Conservation (phyloP, 179 eudicot species). For the Silene vulgaris region DNA sequence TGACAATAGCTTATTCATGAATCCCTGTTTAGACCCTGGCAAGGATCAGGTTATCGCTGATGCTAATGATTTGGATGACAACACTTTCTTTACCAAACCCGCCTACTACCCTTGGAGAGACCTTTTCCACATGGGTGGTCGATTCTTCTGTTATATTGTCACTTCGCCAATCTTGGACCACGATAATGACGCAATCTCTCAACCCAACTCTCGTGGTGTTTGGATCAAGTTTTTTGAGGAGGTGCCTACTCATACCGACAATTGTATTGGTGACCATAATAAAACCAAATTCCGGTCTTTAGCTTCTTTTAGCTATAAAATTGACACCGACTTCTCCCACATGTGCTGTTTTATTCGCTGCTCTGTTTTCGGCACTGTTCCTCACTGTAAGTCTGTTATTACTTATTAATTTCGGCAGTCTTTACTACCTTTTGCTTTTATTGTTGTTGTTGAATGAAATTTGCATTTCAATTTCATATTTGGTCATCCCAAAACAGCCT, state of each 20-base stretch:
- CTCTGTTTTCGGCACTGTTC: slow-evolving; percentile 12
- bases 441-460: no score
- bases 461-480: no score
- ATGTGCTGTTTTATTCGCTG: not conserved
- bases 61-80: not conserved
- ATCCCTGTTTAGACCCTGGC: no score
- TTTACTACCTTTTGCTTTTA: no score
- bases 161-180: no score
- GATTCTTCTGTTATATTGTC: not conserved
- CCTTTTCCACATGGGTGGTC: slow-evolving; percentile 10
- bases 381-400: slow-evolving; percentile 13
- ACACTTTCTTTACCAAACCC: not conserved
- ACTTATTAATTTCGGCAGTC: no score
- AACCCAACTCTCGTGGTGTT: no score
- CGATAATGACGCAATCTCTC: no score
- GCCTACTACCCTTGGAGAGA: slow-evolving; percentile 1
- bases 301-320: slow-evolving; percentile 12
- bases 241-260: not conserved
- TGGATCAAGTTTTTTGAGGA: slow-evolving; percentile 14
- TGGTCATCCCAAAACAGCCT: no score
- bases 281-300: slow-evolving; percentile 10
- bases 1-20: no score
- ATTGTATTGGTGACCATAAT: not conserved
- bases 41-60: slow-evolving; percentile 5
- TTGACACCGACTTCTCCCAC: not conserved